Evolutionary conservation across 1,139 yeast genomes (phyloP).

Genomic region (Kodamaea sp.): DNA sequence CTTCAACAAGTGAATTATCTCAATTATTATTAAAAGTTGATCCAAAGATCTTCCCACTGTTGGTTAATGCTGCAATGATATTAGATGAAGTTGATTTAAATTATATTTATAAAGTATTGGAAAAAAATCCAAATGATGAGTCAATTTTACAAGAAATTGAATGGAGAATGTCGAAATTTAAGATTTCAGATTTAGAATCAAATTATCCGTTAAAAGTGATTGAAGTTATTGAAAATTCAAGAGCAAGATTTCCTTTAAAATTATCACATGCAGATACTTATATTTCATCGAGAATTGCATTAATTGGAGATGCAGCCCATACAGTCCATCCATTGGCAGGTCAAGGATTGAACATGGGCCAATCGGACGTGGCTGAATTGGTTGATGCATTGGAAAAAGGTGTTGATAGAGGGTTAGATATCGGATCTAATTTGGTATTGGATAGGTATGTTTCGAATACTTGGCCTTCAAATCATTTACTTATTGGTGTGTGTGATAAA

Average conservation of each 20-base stretch:
- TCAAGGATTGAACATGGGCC: conserved; percentile 98
- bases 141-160: conserved; percentile 59
- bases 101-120: conserved; percentile 33
- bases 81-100: conserved; percentile 49
- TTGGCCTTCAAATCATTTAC: conserved; percentile 72
- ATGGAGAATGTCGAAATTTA: conserved; percentile 61
- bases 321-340: conserved; percentile 98
- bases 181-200: conserved; percentile 47
- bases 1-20: conserved; percentile 76
- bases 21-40: conserved; percentile 55
- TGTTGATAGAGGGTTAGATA: conserved; percentile 74
- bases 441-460: conserved; percentile 84
- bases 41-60: conserved; percentile 58
- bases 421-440: conserved; percentile 77
- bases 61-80: conserved; percentile 84
- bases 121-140: conserved; percentile 40
- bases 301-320: conserved; percentile 98
- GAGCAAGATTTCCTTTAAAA: conserved; percentile 87
- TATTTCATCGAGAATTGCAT: conserved; percentile 76
- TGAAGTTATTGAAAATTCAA: conserved; percentile 56
- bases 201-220: conserved; percentile 65
- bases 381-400: conserved; percentile 70
- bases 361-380: conserved; percentile 77
- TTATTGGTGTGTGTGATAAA: conserved; percentile 88
- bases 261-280: conserved; percentile 90